Conservation (phyloP, 1,284 basidiomycete species). For the Fomitopsis schrenkii region DNA sequence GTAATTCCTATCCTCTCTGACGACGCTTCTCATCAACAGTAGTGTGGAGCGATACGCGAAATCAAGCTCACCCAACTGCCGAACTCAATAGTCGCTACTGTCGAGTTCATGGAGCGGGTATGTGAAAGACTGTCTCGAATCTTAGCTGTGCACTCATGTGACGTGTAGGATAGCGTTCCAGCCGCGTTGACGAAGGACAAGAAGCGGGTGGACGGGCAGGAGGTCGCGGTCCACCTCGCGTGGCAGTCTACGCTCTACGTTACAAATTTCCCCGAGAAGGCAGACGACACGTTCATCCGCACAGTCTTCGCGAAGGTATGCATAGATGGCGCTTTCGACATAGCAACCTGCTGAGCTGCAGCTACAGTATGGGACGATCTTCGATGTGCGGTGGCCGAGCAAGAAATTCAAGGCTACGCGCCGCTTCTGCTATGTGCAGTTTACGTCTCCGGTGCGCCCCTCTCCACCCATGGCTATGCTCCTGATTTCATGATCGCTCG, state of each 20-base stretch:
- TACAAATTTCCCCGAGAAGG: slow-evolving; percentile 90
- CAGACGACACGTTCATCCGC: slow-evolving; percentile 78
- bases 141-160: neutral
- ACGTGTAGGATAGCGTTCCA: slow-evolving; percentile 68
- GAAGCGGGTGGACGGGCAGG: slow-evolving; percentile 72
- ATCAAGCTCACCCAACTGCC: slow-evolving; percentile 65
- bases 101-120: slow-evolving; percentile 76
- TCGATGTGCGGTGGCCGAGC: slow-evolving; percentile 97
- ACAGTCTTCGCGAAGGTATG: slow-evolving; percentile 74
- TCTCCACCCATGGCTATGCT: neutral
- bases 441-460: slow-evolving; percentile 69
- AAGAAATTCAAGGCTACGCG: slow-evolving; percentile 90
- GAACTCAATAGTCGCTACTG: slow-evolving; percentile 64
- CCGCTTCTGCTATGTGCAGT: slow-evolving; percentile 95
- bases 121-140: slow-evolving; percentile 13
- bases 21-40: neutral
- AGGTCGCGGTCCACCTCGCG: slow-evolving; percentile 82
- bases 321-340: neutral
- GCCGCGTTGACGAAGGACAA: slow-evolving; percentile 91
- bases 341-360: neutral
- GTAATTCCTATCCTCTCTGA: neutral
- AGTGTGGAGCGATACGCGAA: slow-evolving; percentile 86
- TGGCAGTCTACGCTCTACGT: slow-evolving; percentile 96
- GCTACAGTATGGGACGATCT: slow-evolving; percentile 78
- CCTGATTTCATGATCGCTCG: neutral